Conservation (phyloP, 2,329 filamentous ascomycete genomes). For the Plectosphaerella sp. region DNA sequence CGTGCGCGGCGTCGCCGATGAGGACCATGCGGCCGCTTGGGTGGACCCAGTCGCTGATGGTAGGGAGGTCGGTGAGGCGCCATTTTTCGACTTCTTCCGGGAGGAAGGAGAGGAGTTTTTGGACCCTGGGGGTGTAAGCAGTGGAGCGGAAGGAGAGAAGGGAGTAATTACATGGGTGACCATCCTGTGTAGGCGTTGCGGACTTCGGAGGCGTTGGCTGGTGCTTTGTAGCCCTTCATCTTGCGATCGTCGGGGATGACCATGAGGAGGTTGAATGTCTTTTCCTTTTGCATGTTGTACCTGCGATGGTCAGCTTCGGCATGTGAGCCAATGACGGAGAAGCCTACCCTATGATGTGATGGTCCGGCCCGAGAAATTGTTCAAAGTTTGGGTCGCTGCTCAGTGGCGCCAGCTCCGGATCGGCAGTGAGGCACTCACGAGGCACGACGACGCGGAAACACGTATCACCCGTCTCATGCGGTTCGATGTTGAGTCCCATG, state of each 20-base stretch:
- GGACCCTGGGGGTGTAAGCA: neutral
- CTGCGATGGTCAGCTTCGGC: neutral
- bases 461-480: neutral
- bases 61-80: neutral
- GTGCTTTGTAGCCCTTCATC: conserved; percentile 9
- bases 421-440: neutral
- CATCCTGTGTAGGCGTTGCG: conserved; percentile 5
- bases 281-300: conserved; percentile 10
- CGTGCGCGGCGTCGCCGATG: conserved; percentile 19
- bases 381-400: conserved; percentile 8
- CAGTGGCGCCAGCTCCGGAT: conserved; percentile 4
- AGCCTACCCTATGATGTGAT: neutral
- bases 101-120: conserved; percentile 3
- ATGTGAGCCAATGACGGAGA: neutral
- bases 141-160: too few species aligned
- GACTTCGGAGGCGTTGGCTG: conserved; percentile 4
- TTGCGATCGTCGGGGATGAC: conserved; percentile 8
- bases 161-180: conserved; percentile 3
- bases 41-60: conserved; percentile 43
- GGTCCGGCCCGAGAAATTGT: conserved; percentile 7
- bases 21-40: conserved; percentile 46
- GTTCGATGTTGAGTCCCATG: conserved; percentile 6
- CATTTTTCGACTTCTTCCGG: conserved; percentile 5
- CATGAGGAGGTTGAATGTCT: conserved; percentile 8
- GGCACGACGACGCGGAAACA: conserved; percentile 7